Evolutionary conservation across 352 stramenopile species (phyloP), one percentile per base, ranked within the genome.

Genomic region (Phytophthora rubi): DNA sequence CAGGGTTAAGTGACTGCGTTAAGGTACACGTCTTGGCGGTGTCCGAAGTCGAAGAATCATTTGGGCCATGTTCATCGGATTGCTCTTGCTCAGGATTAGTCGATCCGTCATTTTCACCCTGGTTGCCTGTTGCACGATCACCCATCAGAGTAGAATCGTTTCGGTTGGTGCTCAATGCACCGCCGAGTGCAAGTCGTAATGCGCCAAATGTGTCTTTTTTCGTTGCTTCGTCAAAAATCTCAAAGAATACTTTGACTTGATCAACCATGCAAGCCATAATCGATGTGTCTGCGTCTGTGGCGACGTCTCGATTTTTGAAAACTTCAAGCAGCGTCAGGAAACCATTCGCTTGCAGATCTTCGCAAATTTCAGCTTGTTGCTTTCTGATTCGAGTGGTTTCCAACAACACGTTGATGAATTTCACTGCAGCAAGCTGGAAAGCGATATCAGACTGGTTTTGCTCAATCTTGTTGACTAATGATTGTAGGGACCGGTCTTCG

Each of bases 361-460:
- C 75, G 6, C 71, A 79, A n/a, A 91, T 79, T 7, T 59, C 66
- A 1, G 63, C 47, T 15, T 79, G 69, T 26, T 82, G 70, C 0
- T 66, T 64, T n/a, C 39, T 39, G 12, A 77, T 65, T 0, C 73
- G 53, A 10, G 71, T 85, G 26, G 65, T 71, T 45, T 75, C 76
- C 18, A 91, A 26, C 4, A 91, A 56, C 0, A 57, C 53, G 49
- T 88, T 88, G 18, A 91, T 10, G 35, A 92, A 91, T 45, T 72
- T 79, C 9, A 90, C 18, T 0, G 79, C 66, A 9, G 67, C 73
- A 30, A 79, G 42, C 37, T 79, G 71, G 12, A 78, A 33, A 75
- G 60, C n/a, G 32, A 65, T 6, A 28, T 89, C 77, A 3, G 47
- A 58, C 15, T 71, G 49, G 44, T 64, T 79, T 6, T 77, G 57